A percentile compares a stretch with the other conserved stretches of the same genome.
Evolutionary conservation across 305 asterid genomes (phyloP).

Genomic region (Solanum aculeatissimum): DNA sequence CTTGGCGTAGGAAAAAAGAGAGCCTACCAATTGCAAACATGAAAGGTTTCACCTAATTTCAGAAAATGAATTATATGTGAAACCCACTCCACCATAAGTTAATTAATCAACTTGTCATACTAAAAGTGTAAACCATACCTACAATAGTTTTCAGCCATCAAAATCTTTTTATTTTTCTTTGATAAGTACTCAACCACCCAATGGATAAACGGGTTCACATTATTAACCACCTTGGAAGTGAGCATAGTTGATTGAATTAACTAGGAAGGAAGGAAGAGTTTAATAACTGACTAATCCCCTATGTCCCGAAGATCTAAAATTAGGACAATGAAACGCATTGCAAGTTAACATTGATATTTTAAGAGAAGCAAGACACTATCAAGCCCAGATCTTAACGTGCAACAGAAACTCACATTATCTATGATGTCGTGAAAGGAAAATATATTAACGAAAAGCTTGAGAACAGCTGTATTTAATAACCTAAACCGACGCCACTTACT

Average conservation of each 20-base stretch:
- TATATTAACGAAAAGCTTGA: not conserved
- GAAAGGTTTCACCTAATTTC: not conserved
- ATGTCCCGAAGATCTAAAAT: not conserved
- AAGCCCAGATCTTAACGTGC: not conserved
- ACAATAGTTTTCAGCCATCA: not conserved
- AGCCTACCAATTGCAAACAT: not conserved
- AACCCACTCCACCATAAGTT: not conserved
- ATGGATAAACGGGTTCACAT: not conserved
- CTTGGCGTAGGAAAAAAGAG: not conserved
- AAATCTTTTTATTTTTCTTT: not conserved
- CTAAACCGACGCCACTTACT: constrained; percentile 28
- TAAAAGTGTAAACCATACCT: not conserved
- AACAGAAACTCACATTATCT: not conserved
- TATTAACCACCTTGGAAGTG: not conserved
- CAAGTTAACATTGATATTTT: not conserved
- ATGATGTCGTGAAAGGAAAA: not conserved
- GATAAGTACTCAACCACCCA: not conserved
- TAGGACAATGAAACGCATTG: not conserved
- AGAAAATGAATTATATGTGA: not conserved
- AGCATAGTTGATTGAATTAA: not conserved
- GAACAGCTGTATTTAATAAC: not conserved
- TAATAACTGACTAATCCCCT: not conserved
- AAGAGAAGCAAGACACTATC: not conserved
- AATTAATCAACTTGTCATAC: not conserved
- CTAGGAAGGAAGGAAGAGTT: not conserved